Conservation (phyloP, 352 stramenopile genomes). For the Halophytophthora polymorphica region DNA sequence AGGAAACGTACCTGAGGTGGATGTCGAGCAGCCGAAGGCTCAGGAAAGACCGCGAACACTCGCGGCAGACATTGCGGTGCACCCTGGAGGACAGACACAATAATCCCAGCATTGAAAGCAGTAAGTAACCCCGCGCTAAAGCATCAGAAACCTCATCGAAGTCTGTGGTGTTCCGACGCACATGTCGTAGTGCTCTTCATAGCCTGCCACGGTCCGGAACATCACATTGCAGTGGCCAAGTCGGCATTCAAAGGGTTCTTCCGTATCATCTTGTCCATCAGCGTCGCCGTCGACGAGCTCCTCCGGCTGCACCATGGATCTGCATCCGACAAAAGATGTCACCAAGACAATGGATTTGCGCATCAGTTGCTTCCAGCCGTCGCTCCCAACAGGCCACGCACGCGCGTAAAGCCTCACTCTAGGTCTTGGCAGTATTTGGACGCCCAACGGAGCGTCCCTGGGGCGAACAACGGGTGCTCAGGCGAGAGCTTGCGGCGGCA, state of each 20-base stretch:
- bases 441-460: constrained; percentile 37
- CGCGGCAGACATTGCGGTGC: constrained; percentile 41
- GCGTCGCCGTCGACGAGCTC: constrained; percentile 1
- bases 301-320: constrained; percentile 21
- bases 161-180: constrained; percentile 9
- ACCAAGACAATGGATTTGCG: constrained; percentile 1
- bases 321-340: constrained; percentile 4
- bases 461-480: constrained; percentile 45
- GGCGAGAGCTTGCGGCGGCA: constrained; percentile 46
- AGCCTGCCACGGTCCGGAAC: constrained; percentile 42
- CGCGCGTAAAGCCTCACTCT: constrained; percentile 10
- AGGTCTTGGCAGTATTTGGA: constrained; percentile 43
- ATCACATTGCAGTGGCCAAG: constrained; percentile 41
- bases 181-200: constrained; percentile 70
- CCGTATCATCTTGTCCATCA: constrained; percentile 1
- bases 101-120: not conserved
- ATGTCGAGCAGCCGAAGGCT: constrained; percentile 51
- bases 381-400: no score
- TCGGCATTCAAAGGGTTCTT: constrained; percentile 31
- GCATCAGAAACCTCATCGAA: not conserved
- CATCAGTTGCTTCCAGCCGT: not conserved
- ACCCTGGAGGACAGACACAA: constrained; percentile 12
- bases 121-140: not conserved
- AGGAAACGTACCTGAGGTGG: constrained; percentile 31
- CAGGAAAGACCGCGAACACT: constrained; percentile 50